These are phyloP conservation scores for Sechiopsis laciniata DNA, from an alignment of 306 rosid species.

Conservation along the genomic window DNA sequence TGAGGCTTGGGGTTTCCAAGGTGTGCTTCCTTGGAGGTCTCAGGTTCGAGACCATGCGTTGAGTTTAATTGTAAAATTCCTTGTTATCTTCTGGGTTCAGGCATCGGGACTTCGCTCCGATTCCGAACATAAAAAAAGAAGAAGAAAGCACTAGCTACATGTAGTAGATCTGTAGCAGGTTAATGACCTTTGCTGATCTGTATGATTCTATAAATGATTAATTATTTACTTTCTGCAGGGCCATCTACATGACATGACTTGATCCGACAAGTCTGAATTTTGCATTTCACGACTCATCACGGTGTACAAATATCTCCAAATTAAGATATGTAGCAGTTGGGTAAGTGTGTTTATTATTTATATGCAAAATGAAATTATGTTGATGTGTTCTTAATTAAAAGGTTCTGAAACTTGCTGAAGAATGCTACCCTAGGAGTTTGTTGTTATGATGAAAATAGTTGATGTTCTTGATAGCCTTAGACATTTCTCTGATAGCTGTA, in stretches of 20 bases:
- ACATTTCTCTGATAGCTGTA: background rate
- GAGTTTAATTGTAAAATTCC: no score
- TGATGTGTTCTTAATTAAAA: background rate
- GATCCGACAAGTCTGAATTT: background rate
- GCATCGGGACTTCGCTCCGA: no score
- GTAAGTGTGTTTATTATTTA: background rate
- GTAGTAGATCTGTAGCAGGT: background rate
- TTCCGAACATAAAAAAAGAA: no score
- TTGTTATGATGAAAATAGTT: background rate
- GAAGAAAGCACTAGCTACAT: background rate
- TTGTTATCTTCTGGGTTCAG: no score
- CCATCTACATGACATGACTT: background rate
- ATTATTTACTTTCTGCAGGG: constrained; percentile 8
- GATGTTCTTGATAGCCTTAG: background rate
- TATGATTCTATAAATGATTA: background rate
- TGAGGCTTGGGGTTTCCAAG: no score
- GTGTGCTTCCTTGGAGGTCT: no score
- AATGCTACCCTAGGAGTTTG: constrained; percentile 5
- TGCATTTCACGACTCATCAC: background rate
- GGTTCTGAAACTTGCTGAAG: background rate
- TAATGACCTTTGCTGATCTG: background rate
- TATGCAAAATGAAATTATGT: background rate
- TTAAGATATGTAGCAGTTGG: background rate
- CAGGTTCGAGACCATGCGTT: no score
- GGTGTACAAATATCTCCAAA: background rate